These are phyloP conservation scores for Neurospora pannonica DNA, from an alignment of 495 filamentous ascomycete genomes.

Conservation along the genomic window DNA sequence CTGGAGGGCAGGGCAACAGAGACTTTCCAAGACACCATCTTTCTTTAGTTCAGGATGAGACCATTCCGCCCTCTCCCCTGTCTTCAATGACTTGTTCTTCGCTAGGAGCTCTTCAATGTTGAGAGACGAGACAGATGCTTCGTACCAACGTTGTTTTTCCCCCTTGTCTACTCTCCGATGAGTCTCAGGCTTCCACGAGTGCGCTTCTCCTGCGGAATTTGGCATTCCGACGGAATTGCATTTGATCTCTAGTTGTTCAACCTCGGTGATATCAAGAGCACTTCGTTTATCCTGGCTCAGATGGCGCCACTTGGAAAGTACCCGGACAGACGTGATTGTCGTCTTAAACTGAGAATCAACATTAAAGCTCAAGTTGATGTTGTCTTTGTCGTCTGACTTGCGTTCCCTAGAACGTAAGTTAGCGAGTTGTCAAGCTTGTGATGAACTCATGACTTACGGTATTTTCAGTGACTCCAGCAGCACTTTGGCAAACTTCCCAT, in stretches of 20 bases:
- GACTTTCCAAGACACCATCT: conserved; percentile 10
- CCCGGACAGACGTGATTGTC: conserved; percentile 20
- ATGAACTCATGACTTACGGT: conserved; percentile 19
- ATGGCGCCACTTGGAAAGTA: conserved; percentile 20
- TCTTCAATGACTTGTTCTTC: conserved; percentile 26
- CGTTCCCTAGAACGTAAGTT: background rate
- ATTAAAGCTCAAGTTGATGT: conserved; percentile 16
- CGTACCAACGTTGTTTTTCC: conserved; percentile 29
- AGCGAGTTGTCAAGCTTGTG: background rate
- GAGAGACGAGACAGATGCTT: conserved; percentile 27
- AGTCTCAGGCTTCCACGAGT: background rate
- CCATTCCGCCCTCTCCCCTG: conserved; percentile 35
- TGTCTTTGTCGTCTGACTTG: conserved; percentile 1
- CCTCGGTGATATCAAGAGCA: conserved; percentile 31
- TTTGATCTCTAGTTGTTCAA: conserved; percentile 25
- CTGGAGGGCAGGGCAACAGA: conserved; percentile 22
- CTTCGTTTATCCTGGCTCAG: conserved; percentile 9
- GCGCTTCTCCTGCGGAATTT: background rate
- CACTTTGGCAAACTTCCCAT: conserved; percentile 18
- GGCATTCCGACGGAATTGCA: background rate
- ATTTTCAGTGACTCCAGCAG: conserved; percentile 27
- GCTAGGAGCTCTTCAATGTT: conserved; percentile 18
- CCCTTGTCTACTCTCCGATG: conserved; percentile 3
- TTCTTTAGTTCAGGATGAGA: conserved; percentile 12
- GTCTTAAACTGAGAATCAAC: conserved; percentile 7